phyloP scores from a whole-genome alignment of 164 flowering plant species.

The Vitis amurensis region DNA sequence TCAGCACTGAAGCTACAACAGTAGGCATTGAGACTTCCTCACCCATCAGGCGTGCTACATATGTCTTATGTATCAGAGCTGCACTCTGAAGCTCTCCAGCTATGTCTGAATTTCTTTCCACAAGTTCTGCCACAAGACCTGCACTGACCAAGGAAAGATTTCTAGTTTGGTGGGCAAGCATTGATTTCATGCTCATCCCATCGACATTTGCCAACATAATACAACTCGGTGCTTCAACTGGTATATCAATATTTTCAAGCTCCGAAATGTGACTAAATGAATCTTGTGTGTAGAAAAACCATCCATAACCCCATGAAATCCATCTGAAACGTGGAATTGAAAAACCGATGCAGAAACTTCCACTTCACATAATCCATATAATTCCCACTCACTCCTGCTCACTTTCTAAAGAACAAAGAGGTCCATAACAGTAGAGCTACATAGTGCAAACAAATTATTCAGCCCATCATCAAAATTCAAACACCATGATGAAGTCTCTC shows the following conservation, averaged over 20 bases:
- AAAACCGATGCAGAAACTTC: constrained; percentile 83
- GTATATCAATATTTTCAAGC: constrained; percentile 72
- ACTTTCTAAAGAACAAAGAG: constrained; percentile 62
- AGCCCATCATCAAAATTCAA: constrained; percentile 34
- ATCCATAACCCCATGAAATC: constrained; percentile 88
- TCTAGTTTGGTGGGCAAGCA: constrained; percentile 90
- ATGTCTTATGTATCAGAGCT: constrained; percentile 97
- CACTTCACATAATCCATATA: constrained; percentile 81
- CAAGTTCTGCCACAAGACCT: constrained; percentile 86
- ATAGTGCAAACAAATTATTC: constrained; percentile 24
- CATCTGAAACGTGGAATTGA: constrained; percentile 84
- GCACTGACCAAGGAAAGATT: constrained; percentile 75
- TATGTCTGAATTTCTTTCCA: constrained; percentile 71
- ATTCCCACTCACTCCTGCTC: constrained; percentile 37
- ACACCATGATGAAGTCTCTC: constrained; percentile 10
- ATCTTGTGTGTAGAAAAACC: constrained; percentile 70
- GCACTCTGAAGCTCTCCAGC: constrained; percentile 97
- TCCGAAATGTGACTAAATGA: constrained; percentile 90
- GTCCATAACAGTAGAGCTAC: constrained; percentile 33
- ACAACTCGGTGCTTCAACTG: constrained; percentile 85
- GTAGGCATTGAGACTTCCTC: constrained; percentile 99
- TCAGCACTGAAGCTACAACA: constrained; percentile 85
- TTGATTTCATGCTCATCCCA: constrained; percentile 74
- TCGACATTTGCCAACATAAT: constrained; percentile 92
- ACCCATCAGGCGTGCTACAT: constrained; percentile 99